Evolutionary conservation across 2,329 filamentous ascomycete genomes (phyloP), one percentile per base, ranked within the genome.

Genomic region (Bretziella fagacearum): DNA sequence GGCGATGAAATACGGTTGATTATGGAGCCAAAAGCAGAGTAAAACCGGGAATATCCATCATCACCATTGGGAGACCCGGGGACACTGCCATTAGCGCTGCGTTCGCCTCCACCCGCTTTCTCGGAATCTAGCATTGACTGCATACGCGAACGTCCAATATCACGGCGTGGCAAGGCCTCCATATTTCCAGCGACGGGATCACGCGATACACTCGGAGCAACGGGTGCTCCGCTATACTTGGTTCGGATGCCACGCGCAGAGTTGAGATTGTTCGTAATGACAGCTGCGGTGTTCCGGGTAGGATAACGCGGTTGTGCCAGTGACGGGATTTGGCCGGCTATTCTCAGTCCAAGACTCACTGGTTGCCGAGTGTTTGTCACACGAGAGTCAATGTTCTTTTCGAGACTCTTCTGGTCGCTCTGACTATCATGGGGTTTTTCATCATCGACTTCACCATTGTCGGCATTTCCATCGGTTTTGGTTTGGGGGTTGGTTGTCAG

Each of bases 1-100:
- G 87, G 87, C 0, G 87, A 86, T 0, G 89, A 93, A 10, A 96
- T 74, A 55, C 80, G 82, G 52, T 85, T 91, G 57, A 96, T 84
- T 41, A 95, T 74, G 46, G 74, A 84, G 47, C 87, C 86, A 56
- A 95, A 94, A 1, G 85, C 86, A 50, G 74, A 87, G 63, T 96
- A 98, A 63, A 96, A 98, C 46, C 79, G 77, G 5, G 84, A 76
- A 58, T 95, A 98, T 4, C 84, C 80, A 48, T 89, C 86, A 26
- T 93, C 84, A 54, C 50, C 32, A 50, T 50, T 27, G 6, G 42
- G 17, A 15, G 27, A 39, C 8, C 41, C 13, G 4, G 37, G 30
- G 22, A 27, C 29, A 11, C n/a, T 30, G 41, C 15, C 13, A 6
- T 13, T n/a, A 20, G 6, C 13, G 17, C 25, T 33, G 13, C 27